These are phyloP conservation scores for Kazachstania martiniae DNA, from an alignment of 805 yeast genomes.

Conservation along the genomic window DNA sequence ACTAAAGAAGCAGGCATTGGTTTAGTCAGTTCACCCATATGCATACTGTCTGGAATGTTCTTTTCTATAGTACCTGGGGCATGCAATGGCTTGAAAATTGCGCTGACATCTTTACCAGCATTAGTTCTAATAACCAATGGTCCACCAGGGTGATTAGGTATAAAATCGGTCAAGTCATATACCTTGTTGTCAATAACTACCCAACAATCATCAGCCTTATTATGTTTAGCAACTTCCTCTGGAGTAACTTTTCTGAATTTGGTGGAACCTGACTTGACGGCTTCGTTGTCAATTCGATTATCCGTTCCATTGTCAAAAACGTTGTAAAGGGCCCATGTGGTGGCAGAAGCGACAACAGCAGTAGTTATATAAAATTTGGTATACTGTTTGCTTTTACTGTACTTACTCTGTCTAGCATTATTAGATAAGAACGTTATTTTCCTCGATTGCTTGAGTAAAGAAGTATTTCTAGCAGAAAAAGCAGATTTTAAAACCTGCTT, in stretches of 20 bases:
- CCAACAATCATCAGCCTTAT: slow-evolving; percentile 70
- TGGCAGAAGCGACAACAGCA: too few relatives aligned
- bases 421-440: too few relatives aligned
- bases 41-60: slow-evolving; percentile 46
- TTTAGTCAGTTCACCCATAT: slow-evolving; percentile 45
- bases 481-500: too few relatives aligned
- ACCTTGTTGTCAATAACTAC: slow-evolving; percentile 70
- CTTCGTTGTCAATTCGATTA: neutral
- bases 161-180: slow-evolving; percentile 66
- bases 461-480: too few relatives aligned
- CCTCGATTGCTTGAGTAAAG: too few relatives aligned
- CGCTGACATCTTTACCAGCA: slow-evolving; percentile 78
- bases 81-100: slow-evolving; percentile 80
- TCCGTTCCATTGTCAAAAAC: too few relatives aligned
- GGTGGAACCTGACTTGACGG: slow-evolving; percentile 5
- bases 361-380: too few relatives aligned
- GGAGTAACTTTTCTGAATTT: slow-evolving; percentile 11
- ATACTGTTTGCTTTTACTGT: too few relatives aligned
- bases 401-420: too few relatives aligned
- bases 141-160: slow-evolving; percentile 74
- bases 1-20: slow-evolving; percentile 21
- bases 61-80: slow-evolving; percentile 76
- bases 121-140: slow-evolving; percentile 64
- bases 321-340: too few relatives aligned
- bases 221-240: slow-evolving; percentile 58